Evolutionary conservation across 1,284 basidiomycete genomes (phyloP), one percentile per base, ranked within the genome.

Genomic region (Erythrobasidium hasegawianum): DNA sequence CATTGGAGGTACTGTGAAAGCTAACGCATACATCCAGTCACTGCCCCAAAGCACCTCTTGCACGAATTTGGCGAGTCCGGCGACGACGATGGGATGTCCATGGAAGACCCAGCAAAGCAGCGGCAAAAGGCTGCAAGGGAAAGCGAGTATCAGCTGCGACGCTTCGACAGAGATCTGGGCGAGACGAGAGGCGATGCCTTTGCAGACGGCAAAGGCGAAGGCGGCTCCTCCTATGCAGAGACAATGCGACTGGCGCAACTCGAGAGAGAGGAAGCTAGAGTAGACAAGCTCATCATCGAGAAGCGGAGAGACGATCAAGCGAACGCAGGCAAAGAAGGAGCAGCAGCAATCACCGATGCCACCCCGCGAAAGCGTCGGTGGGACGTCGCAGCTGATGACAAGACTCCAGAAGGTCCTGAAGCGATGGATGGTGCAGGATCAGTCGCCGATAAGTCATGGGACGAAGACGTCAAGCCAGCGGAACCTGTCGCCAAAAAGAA

Each of bases 41-140:
- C 93, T 59, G 93, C 85, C 47, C 92, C 95, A 8, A 94, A 92
- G 80, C 94, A 98, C 70, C 83, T 98, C 57, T 83, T 97, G 38
- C 85, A 93, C 78, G 96, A 98, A 79, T 97, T 97, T 73, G 89
- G 87, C 53, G 73, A 73, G 50, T 90, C 89, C 27, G 92, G 95
- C 75, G 89, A 92, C 76, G 90, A 95, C 75, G 83, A 90, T 76
- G 18, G 20, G 20, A n/a, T 24, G 11, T n/a, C 13, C 5, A 20
- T 26, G 20, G 80, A 89, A 73, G 94, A 98, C 77, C 93, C 91
- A 13, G 89, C 92, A 41, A 88, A 87, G 68, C 86, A 89, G 75
- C 88, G 90, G 71, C 95, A 97, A 81, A 92, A 98, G 76, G 90
- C 94, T 18, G 82, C 89, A 52, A 85, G 96, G 50, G 92, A 97